phyloP scores from a whole-genome alignment of 257 asterid genomes.

The Parsonsia alboflavescens region DNA sequence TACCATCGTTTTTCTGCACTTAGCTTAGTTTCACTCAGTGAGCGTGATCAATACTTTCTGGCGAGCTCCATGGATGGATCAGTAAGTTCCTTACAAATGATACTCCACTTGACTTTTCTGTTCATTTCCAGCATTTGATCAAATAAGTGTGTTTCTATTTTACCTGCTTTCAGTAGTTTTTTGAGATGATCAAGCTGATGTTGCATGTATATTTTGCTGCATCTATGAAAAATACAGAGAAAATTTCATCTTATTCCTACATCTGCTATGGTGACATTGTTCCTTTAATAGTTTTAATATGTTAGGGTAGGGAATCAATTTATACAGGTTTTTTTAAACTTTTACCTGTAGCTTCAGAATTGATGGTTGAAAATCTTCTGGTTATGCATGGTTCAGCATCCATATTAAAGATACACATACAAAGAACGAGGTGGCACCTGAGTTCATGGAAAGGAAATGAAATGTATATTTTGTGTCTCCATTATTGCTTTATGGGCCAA shows the following conservation, averaged over 20 bases:
- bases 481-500: not conserved
- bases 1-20: constrained; percentile 21
- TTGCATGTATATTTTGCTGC: not conserved
- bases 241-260: not conserved
- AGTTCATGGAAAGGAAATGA: not conserved
- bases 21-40: constrained; percentile 67
- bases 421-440: too few species aligned
- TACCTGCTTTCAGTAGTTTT: not conserved
- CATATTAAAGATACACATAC: not conserved
- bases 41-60: constrained; percentile 68
- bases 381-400: not conserved
- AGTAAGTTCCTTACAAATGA: constrained; percentile 44
- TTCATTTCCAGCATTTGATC: not conserved
- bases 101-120: not conserved
- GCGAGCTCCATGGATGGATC: constrained; percentile 99
- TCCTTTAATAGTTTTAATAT: not conserved
- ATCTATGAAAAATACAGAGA: not conserved
- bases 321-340: too few species aligned
- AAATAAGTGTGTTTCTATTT: constrained; percentile 6
- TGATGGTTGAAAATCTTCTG: not conserved
- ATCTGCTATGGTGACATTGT: not conserved
- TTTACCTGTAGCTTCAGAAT: not conserved
- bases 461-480: not conserved
- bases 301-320: not conserved
- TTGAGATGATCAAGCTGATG: not conserved